Evolutionary conservation across 805 yeast species (phyloP).

Genomic region (Blastobotrys robertii): DNA sequence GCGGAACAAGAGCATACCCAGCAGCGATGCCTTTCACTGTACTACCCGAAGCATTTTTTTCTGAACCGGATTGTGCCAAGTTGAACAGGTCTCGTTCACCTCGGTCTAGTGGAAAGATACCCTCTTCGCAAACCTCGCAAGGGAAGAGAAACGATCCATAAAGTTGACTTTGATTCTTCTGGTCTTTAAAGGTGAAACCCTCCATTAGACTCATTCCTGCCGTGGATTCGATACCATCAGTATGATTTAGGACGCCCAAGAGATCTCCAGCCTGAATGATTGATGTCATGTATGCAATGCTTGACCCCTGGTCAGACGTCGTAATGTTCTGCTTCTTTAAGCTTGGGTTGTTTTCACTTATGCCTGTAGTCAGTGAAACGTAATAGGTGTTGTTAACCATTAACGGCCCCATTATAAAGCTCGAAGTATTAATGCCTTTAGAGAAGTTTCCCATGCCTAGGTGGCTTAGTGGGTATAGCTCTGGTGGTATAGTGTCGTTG

Average conservation of each 20-base stretch:
- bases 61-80: conserved; percentile 33
- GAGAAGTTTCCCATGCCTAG: background rate
- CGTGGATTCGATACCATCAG: conserved; percentile 12
- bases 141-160: conserved; percentile 14
- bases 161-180: background rate
- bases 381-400: conserved; percentile 6
- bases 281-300: conserved; percentile 49
- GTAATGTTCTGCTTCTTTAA: conserved; percentile 8
- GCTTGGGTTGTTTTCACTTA: conserved; percentile 15
- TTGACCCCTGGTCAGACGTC: conserved; percentile 6
- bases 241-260: conserved; percentile 22
- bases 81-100: conserved; percentile 6
- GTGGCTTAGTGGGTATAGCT: conserved; percentile 9
- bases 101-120: conserved; percentile 4
- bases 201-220: background rate
- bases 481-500: conserved; percentile 7
- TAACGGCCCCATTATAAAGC: conserved; percentile 14
- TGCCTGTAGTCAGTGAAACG: conserved; percentile 13
- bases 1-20: conserved; percentile 43
- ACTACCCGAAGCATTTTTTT: conserved; percentile 12
- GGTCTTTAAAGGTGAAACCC: no score
- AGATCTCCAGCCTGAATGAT: background rate
- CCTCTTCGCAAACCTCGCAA: conserved; percentile 6
- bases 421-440: conserved; percentile 5
- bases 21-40: conserved; percentile 34